Evolutionary conservation across 768 basidiomycete genomes (phyloP).

Genomic region (Exsudoporus frostii): DNA sequence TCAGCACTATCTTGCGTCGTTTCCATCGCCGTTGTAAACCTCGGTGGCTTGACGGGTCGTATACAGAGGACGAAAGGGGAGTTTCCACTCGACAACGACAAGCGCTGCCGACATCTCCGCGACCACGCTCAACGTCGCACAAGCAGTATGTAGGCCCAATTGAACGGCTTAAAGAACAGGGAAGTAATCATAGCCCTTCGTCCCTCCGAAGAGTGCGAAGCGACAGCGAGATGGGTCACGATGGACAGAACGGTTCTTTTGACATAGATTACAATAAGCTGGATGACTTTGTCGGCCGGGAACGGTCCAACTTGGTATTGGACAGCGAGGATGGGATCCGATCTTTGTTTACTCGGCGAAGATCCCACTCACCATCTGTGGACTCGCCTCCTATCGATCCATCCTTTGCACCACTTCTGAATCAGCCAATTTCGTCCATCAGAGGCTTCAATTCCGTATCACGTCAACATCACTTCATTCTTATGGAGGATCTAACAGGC

Average conservation of each 20-base stretch:
- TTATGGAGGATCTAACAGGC: conserved; percentile 98
- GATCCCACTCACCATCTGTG: conserved; percentile 42
- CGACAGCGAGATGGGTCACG: conserved; percentile 44
- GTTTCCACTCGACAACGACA: conserved; percentile 42
- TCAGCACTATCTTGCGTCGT: conserved; percentile 79
- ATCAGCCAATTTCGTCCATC: conserved; percentile 34
- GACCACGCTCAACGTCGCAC: conserved; percentile 16
- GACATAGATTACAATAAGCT: conserved; percentile 40
- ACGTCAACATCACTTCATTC: conserved; percentile 94
- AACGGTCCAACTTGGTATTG: conserved; percentile 19
- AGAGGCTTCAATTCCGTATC: conserved; percentile 52
- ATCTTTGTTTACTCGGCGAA: conserved; percentile 34
- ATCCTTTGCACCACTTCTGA: conserved; percentile 26
- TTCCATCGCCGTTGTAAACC: conserved; percentile 50
- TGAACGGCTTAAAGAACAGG: conserved; percentile 40
- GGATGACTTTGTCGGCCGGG: conserved; percentile 19
- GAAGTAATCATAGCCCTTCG: conserved; percentile 34
- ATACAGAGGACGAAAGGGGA: conserved; percentile 59
- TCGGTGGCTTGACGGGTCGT: conserved; percentile 35
- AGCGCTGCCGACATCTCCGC: conserved; percentile 1
- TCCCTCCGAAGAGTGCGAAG: conserved; percentile 63
- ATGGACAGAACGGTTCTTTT: conserved; percentile 38
- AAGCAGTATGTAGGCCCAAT: conserved; percentile 25
- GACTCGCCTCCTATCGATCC: conserved; percentile 24
- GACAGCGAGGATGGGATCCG: conserved; percentile 22